Base-by-base conservation (phyloP, 805 yeast genomes). In the Tetrapisispora namnaoensis region DNA sequence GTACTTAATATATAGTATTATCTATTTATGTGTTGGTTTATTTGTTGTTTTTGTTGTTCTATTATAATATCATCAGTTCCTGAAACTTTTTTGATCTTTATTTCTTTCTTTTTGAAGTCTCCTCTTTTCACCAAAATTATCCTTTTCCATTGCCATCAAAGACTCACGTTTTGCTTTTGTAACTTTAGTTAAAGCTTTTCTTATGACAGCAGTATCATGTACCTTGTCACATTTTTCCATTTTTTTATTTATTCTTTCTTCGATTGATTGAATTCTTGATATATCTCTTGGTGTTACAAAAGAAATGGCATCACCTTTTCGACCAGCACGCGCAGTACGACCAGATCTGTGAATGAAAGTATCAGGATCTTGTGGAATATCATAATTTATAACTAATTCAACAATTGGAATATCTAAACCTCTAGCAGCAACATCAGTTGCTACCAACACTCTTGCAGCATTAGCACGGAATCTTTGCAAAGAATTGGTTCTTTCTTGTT, bases 261-360 rank as follows among this genome's bases (percentile, higher is more conserved):
- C 99, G 47, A 93, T 91, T 7, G 91, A 82, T 52, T 84, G 77
- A 6, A 93, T 76, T 58, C 98, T 75, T 24, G 73, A 75, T 14
- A 93, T 82, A 62, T 91, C 99, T 51, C 83, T 79, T 58, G 90
- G 96, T 1, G 95, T 79, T 4, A 93, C 84, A 50, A 93, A 75
- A 14, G 93, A 79, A 1, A 93, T 71, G 7, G 95, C 77, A 53
- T 80, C 87, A 69, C 99, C 99, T 45, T 71, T 69, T 57, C 95
- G 76, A 2, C 98, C 98, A 2, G 98, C 98, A 77, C 99, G 85
- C 10, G 98, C 99, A 13, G 99, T 91, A 79, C 99, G 86, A 71
- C 99, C 99, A 11, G 91, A 95, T 66, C 99, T 75, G 69, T 93
- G 99, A 47, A 93, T 89, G 59, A 87, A 93, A 54, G 93, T 96